phyloP scores from a whole-genome alignment of 306 rosid species.

The Geum urbanum region DNA sequence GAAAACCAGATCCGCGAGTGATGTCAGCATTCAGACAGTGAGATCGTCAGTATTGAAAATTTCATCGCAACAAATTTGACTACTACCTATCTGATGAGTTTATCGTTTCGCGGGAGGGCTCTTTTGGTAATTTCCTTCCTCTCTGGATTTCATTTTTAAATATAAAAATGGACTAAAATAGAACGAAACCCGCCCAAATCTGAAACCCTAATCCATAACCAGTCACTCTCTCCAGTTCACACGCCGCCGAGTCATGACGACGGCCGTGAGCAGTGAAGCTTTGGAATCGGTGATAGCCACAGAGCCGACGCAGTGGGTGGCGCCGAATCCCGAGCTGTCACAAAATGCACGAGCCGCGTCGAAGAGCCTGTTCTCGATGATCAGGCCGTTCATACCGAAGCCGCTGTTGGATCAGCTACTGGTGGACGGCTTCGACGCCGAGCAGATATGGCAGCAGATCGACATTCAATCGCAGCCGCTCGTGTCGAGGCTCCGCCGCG shows the following conservation, averaged over 20 bases:
- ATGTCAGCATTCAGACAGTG: slow-evolving; percentile 9
- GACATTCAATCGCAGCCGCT: slow-evolving; percentile 85
- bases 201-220: slow-evolving; percentile 55
- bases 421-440: slow-evolving; percentile 76
- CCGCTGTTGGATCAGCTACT: slow-evolving; percentile 69
- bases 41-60: background rate
- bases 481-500: slow-evolving; percentile 56
- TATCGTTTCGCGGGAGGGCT: background rate
- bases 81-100: background rate
- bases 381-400: slow-evolving; percentile 60
- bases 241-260: slow-evolving; percentile 31
- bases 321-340: slow-evolving; percentile 44
- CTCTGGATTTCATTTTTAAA: too few species aligned
- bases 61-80: background rate
- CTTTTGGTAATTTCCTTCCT: background rate
- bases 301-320: slow-evolving; percentile 57
- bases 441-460: slow-evolving; percentile 98
- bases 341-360: slow-evolving; percentile 66
- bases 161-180: too few species aligned
- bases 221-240: background rate
- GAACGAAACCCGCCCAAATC: background rate
- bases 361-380: slow-evolving; percentile 54
- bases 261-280: slow-evolving; percentile 28
- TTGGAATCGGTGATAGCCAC: slow-evolving; percentile 44
- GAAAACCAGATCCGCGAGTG: slow-evolving; percentile 2